phyloP scores from a whole-genome alignment of 371 early-diverging fungal species.

The Circinella minor region DNA sequence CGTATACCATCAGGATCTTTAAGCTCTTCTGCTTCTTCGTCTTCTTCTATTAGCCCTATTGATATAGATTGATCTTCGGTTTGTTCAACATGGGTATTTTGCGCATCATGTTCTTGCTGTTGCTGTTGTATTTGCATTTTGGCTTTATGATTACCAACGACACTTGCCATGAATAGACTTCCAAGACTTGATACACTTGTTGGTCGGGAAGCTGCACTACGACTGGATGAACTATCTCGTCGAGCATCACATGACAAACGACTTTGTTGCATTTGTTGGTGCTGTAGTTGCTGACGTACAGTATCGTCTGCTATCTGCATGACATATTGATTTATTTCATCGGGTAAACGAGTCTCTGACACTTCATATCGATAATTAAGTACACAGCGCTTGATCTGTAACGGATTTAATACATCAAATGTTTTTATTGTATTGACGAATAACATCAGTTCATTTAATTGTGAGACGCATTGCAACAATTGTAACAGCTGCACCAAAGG shows the following conservation, averaged over 20 bases:
- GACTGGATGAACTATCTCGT: background rate
- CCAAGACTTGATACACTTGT: slow-evolving; percentile 43
- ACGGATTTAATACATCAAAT: slow-evolving; percentile 67
- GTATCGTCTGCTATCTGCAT: slow-evolving; percentile 70
- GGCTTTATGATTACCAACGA: slow-evolving; percentile 5
- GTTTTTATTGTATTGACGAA: slow-evolving; percentile 75
- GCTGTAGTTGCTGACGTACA: slow-evolving; percentile 38
- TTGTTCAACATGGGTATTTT: slow-evolving; percentile 16
- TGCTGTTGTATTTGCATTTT: background rate
- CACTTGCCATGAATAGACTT: slow-evolving; percentile 28
- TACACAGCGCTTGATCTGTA: slow-evolving; percentile 75
- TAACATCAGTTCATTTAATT: slow-evolving; percentile 65
- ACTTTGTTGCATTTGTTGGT: slow-evolving; percentile 9
- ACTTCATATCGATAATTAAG: slow-evolving; percentile 87
- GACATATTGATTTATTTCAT: slow-evolving; percentile 76
- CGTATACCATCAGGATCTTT: slow-evolving; percentile 21
- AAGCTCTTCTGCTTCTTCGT: slow-evolving; percentile 13
- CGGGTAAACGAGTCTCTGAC: slow-evolving; percentile 69
- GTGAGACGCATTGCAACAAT: slow-evolving; percentile 81
- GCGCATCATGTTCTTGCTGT: slow-evolving; percentile 1
- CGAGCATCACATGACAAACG: background rate
- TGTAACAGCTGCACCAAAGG: slow-evolving; percentile 84
- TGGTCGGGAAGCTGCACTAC: slow-evolving; percentile 23
- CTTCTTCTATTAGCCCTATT: slow-evolving; percentile 13
- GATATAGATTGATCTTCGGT: background rate